Evolutionary conservation across 441 rosid species (phyloP), one percentile per base, ranked within the genome.

Genomic region (Arabidopsis hybrid): DNA sequence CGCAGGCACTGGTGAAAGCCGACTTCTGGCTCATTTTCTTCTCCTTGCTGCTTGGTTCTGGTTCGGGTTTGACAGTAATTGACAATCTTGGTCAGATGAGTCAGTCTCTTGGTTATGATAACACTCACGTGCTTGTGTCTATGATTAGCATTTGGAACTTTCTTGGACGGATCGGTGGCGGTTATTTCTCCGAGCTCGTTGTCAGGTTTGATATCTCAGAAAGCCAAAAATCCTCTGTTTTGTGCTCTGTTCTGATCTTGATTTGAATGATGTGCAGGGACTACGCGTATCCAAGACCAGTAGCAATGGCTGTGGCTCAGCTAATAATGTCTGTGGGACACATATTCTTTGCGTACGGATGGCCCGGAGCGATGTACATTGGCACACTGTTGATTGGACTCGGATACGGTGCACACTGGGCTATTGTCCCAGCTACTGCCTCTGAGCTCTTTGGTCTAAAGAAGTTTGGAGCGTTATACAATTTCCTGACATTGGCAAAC

Each of bases 81-180:
- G 99, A 95, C 82, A 95, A 95, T 75, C 91, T 95, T 50, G 99
- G 99, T 65, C 99, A 95, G 89, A 86, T 93, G 93, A 89, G 97
- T 79, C 93, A 91, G 72, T 95, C 99, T 72, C 85, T 93, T 13
- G 97, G 97, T 12, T 90, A 90, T 60, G 79, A 90, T 74, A 90
- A 91, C 75, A 68, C 96, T 21, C 96, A 91, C 68, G 90, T 93
- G 51, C 90, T 89, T 77, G 97, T 93, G 53, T 95, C 97, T 61
- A 83, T 95, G 97, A 90, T 95, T 74, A 95, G 99, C 81, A 88
- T 95, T 78, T 95, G 98, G 97, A 95, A 93, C 85, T 95, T 95
- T 76, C 97, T 95, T 62, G 97, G 99, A 39, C 96, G 98, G 6
- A 69, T 95, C 55, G 95, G 95, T 1, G 98, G 99, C 2, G 99